Base-by-base conservation (phyloP, 73 alveolate genomes). In the Paramecium sonneborni region DNA sequence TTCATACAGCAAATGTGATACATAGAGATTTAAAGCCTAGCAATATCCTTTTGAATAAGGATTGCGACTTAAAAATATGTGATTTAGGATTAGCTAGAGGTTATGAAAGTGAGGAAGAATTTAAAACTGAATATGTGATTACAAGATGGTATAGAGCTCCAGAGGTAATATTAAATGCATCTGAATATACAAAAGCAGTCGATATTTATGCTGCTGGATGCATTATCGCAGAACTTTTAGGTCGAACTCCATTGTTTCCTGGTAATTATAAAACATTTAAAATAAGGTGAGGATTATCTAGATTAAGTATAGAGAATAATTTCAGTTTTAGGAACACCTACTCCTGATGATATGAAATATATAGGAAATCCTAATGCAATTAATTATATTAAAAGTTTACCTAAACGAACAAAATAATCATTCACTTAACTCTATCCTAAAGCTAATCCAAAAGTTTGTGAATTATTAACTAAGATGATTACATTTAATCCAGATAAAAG, bases 401-500 rank as follows among this genome's bases (percentile, higher is more conserved):
- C 98, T 10, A 95, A 96, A 82, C 82, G 98, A 86, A 95, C 95
- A 46, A 97, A 96, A 94, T 93, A 96, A 85, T 87, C 97, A n/a
- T 93, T 94, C 95, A 94, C 96, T 20, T 86, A 97, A 52, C 96
- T 98, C 56, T 98, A 91, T 90, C 99, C 98, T 30, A 96, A 97
- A 85, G 96, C 97, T 30, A 95, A 96, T 68, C 98, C 99, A 23
- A 95, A 92, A 57, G 99, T 97, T 21, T 76, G 96, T 20, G 98
- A 97, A 85, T 93, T 97, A 24, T 94, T 97, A 20, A 95, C 96
- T n/a, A 96, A 96, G 69, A 96, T 97, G 99, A 93, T 97, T 39
- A 94, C 96, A 20, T 97, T 97, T 95, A 97, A 97, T 92, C 99
- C 99, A 21, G 97, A 95, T 85, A 97, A 97, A 76, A 85, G 99